A percentile compares a stretch with the other conserved stretches of the same genome.
Conservation (phyloP, 345 rosid species). For the Bruguiera sexangula region DNA sequence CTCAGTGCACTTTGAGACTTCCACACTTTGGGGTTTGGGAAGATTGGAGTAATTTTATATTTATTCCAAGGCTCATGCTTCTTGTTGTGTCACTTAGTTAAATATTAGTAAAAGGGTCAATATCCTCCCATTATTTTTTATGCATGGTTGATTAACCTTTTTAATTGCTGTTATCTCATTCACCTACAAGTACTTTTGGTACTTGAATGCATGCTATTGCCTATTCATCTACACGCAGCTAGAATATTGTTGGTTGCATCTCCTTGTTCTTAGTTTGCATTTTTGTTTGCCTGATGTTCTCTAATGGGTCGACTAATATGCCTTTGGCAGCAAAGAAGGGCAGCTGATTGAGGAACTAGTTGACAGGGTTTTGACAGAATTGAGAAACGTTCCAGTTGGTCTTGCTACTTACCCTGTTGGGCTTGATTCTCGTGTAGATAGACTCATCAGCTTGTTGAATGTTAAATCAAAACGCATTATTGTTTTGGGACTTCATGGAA, state of each 20-base stretch:
- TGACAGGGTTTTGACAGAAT: slow-evolving; percentile 36
- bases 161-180: too few relatives aligned
- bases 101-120: too few relatives aligned
- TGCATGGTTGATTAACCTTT: too few relatives aligned
- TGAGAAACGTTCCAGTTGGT: slow-evolving; percentile 50
- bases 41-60: too few relatives aligned
- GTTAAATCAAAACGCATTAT: slow-evolving; percentile 16
- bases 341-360: slow-evolving; percentile 34
- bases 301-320: not conserved
- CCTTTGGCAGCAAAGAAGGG: slow-evolving; percentile 19
- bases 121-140: too few relatives aligned
- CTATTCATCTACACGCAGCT: not conserved
- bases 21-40: too few relatives aligned
- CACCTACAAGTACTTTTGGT: too few relatives aligned
- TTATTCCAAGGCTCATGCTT: too few relatives aligned
- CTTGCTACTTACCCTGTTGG: slow-evolving; percentile 43
- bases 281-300: not conserved
- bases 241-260: not conserved
- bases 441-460: slow-evolving; percentile 20
- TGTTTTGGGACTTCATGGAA: slow-evolving; percentile 36
- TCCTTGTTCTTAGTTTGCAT: not conserved
- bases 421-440: slow-evolving; percentile 25
- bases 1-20: too few relatives aligned
- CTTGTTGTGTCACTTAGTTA: too few relatives aligned
- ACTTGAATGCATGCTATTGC: too few relatives aligned